Conservation (phyloP, 2,329 filamentous ascomycete species). For the Phoma sp. region DNA sequence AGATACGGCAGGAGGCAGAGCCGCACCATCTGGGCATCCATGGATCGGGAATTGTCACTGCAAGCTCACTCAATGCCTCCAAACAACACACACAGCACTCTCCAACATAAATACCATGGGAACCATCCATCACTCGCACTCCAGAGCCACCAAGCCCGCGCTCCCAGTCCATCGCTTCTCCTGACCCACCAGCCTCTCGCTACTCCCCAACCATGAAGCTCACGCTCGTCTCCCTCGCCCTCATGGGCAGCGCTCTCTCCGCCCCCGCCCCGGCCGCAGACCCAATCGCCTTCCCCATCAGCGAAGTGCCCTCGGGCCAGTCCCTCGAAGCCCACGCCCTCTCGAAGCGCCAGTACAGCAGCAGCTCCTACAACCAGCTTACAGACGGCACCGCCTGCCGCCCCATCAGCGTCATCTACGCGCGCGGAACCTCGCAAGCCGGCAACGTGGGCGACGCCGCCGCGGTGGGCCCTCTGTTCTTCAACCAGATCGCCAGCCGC, state of each 20-base stretch:
- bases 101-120: slow-evolving; percentile 7
- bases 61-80: neutral
- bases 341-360: slow-evolving; percentile 26
- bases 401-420: slow-evolving; percentile 59
- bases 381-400: slow-evolving; percentile 45
- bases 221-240: slow-evolving; percentile 14
- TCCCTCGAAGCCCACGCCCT: slow-evolving; percentile 18
- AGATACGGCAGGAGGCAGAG: slow-evolving; percentile 12
- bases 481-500: slow-evolving; percentile 50
- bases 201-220: slow-evolving; percentile 17
- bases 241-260: slow-evolving; percentile 10
- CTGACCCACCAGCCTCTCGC: neutral
- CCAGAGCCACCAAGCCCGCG: slow-evolving; percentile 3
- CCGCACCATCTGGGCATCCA: neutral
- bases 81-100: neutral
- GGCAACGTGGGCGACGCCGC: slow-evolving; percentile 58
- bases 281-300: slow-evolving; percentile 18
- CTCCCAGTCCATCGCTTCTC: slow-evolving; percentile 1
- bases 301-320: slow-evolving; percentile 14
- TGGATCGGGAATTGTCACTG: neutral
- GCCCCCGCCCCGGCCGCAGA: slow-evolving; percentile 13
- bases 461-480: slow-evolving; percentile 56
- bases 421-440: slow-evolving; percentile 59
- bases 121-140: neutral
- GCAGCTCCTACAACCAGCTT: slow-evolving; percentile 31